A percentile compares a stretch with the other conserved stretches of the same genome.
These are phyloP conservation scores for Solanum bulbocastanum DNA, from an alignment of 257 asterid species.

Conservation along the genomic window DNA sequence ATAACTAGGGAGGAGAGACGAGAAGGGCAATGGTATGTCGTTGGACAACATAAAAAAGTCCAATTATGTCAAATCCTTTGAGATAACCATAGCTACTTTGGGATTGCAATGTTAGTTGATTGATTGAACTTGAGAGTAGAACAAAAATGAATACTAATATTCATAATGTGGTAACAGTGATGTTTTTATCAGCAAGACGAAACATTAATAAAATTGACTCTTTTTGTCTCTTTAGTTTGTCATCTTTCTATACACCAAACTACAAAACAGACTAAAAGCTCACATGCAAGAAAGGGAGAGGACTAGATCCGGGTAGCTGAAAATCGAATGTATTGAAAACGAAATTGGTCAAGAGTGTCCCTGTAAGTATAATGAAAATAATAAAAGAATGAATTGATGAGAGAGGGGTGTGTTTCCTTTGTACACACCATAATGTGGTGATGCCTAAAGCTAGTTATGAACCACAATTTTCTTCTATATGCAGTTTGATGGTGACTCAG, in stretches of 20 bases:
- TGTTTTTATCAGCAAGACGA: not conserved
- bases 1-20: no score
- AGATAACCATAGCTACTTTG: not conserved
- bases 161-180: not conserved
- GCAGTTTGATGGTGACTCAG: constrained; percentile 30
- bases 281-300: not conserved
- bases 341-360: not conserved
- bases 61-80: not conserved
- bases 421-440: not conserved
- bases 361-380: not conserved
- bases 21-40: not conserved
- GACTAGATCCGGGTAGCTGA: not conserved
- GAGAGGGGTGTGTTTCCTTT: not conserved
- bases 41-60: not conserved
- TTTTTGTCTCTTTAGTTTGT: not conserved
- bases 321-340: not conserved
- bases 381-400: not conserved
- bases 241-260: not conserved
- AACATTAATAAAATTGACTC: not conserved
- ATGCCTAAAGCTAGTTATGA: constrained; percentile 7
- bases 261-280: not conserved
- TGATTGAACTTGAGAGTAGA: not conserved
- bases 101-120: not conserved
- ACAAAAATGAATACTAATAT: not conserved
- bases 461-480: constrained; percentile 9